Evolutionary conservation across 345 rosid species (phyloP), one percentile per base, ranked within the genome.

Genomic region (Pistacia atlantica): DNA sequence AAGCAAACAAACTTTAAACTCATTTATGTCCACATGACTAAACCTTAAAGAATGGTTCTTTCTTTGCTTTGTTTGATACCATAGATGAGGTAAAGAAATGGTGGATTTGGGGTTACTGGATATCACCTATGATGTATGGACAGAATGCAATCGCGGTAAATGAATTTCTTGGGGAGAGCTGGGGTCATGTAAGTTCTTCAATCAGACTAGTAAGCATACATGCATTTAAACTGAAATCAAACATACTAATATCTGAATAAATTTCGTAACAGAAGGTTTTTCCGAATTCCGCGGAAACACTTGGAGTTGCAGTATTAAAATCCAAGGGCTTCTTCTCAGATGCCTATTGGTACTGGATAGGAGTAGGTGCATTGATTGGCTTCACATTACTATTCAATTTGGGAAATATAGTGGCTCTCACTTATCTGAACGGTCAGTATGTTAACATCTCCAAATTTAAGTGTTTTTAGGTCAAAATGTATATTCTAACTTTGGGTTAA

Each of bases 61-160:
- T 22, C 3, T 16, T 69, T 56, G 37, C 35, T 38, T 70, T 38
- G 10, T 25, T 52, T 72, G 37, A 54, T 54, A 51, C 67, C 38
- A 75, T 87, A 94, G 98, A 92, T 11, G 72, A 89, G 63, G 75
- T 94, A 1, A 92, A 94, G 79, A 89, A 86, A 69, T 92, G 97
- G 98, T 91, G 97, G 98, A 85, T 87, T 38, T 92, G 97, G 97
- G 97, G 86, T 66, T 94, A 82, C 79, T 94, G 97, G 97, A 33
- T 73, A 65, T 92, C 97, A 8, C 95, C 98, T 13, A 45, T 94
- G 60, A 91, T 89, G 97, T 94, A 94, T 54, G 93, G 86, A 65
- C 97, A 92, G 64, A 92, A 84, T 35, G 98, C 97, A 0, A 69
- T 92, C 2, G 66, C 80, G 31, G 88, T 82, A 37, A 94, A 92